phyloP scores from a whole-genome alignment of 164 flowering plant genomes.

The Pachysandra terminalis region DNA sequence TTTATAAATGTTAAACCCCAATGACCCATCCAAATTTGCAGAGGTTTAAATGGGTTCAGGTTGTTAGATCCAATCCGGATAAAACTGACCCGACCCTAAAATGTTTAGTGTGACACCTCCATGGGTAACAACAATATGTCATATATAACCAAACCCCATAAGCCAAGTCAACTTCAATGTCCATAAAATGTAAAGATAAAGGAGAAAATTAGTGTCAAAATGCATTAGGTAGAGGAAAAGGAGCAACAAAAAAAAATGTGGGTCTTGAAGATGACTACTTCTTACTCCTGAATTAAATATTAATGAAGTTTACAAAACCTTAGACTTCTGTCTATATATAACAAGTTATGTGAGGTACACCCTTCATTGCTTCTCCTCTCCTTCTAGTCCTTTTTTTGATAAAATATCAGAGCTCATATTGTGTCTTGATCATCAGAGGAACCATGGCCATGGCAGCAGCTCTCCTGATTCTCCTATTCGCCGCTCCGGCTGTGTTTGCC shows the following conservation, averaged over 20 bases:
- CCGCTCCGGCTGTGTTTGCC: conserved; percentile 28
- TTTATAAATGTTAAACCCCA: no score
- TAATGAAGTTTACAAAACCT: neutral
- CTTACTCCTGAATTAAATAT: neutral
- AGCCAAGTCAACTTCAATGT: no score
- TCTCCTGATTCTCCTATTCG: conserved; percentile 24
- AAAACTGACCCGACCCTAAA: no score
- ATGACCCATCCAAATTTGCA: no score
- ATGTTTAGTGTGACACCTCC: no score
- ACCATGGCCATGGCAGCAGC: conserved; percentile 22
- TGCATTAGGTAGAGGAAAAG: no score
- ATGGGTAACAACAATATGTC: no score
- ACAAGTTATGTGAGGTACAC: neutral
- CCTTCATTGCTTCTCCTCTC: neutral
- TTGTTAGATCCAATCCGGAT: no score
- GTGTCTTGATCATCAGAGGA: neutral
- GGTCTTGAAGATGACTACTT: neutral
- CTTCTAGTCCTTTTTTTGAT: neutral
- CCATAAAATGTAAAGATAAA: no score
- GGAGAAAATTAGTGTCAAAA: no score
- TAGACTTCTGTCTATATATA: neutral
- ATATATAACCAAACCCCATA: no score
- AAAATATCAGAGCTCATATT: neutral
- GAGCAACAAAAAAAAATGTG: neutral
- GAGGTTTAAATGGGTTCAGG: no score